Evolutionary conservation across 495 filamentous ascomycete species (phyloP).

Genomic region (Talaromyces stipitatus): DNA sequence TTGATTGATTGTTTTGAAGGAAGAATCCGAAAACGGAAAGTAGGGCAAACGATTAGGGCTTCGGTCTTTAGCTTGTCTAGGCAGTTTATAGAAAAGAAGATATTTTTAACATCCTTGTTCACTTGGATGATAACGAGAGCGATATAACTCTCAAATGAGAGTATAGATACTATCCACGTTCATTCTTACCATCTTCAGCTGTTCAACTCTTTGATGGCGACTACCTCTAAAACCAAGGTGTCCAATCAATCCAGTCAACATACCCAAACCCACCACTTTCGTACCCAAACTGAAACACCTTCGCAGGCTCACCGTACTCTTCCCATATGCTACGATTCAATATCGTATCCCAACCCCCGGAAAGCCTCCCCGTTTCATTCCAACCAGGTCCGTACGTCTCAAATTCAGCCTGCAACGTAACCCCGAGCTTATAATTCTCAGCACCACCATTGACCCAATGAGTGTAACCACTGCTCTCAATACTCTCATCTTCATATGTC

Average conservation of each 20-base stretch:
- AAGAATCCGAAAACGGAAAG: not conserved
- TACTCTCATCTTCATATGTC: slow-evolving; percentile 44
- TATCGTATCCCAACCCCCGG: slow-evolving; percentile 33
- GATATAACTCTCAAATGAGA: too few species aligned
- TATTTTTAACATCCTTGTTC: too few species aligned
- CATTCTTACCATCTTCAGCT: too few species aligned
- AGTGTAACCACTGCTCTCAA: slow-evolving; percentile 45
- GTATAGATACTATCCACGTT: too few species aligned
- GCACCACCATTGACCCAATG: slow-evolving; percentile 38
- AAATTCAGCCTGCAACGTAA: slow-evolving; percentile 51
- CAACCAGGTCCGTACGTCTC: slow-evolving; percentile 46
- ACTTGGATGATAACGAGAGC: too few species aligned
- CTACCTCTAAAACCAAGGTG: not conserved
- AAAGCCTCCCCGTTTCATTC: slow-evolving; percentile 37
- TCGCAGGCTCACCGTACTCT: slow-evolving; percentile 36
- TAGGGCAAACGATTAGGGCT: slow-evolving; percentile 1
- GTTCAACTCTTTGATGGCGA: too few species aligned
- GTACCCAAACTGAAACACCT: slow-evolving; percentile 41
- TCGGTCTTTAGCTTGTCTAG: not conserved
- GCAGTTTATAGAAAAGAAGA: not conserved
- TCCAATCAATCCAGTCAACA: slow-evolving; percentile 46
- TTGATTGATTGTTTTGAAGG: too few species aligned
- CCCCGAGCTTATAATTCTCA: slow-evolving; percentile 28
- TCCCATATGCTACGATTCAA: slow-evolving; percentile 30
- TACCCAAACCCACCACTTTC: slow-evolving; percentile 40